These are phyloP conservation scores for Tulasnella sp. DNA, from an alignment of 768 basidiomycete genomes.

Conservation along the genomic window DNA sequence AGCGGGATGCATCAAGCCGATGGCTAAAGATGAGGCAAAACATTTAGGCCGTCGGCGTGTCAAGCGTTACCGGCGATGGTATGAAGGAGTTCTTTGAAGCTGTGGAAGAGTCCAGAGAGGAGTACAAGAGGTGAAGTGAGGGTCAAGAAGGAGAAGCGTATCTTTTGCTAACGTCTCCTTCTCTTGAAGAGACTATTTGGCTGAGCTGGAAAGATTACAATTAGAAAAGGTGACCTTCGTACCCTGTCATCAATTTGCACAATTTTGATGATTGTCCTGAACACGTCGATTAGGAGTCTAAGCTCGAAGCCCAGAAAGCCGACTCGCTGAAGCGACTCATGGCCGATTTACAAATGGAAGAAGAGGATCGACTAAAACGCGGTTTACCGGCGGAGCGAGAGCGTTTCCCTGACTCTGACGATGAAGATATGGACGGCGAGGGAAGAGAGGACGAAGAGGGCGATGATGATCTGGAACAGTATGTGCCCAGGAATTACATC, in stretches of 20 bases:
- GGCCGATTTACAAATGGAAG: slow-evolving; percentile 72
- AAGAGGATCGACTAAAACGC: slow-evolving; percentile 29
- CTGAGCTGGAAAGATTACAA: slow-evolving; percentile 68
- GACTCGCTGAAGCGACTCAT: slow-evolving; percentile 72
- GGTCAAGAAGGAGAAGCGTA: background rate
- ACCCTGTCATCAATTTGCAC: background rate
- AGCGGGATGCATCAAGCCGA: background rate
- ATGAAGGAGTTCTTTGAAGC: slow-evolving; percentile 87
- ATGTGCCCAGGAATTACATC: slow-evolving; percentile 17
- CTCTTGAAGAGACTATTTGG: slow-evolving; percentile 70
- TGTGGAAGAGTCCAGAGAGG: slow-evolving; percentile 76
- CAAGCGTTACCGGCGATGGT: slow-evolving; percentile 91
- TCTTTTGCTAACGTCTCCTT: background rate
- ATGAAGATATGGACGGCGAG: slow-evolving; percentile 46
- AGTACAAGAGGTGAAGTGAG: slow-evolving; percentile 72
- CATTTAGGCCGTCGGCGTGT: slow-evolving; percentile 83
- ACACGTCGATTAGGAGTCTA: slow-evolving; percentile 42
- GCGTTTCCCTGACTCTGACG: slow-evolving; percentile 37
- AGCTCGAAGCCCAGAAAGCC: slow-evolving; percentile 56
- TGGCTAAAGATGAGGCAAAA: background rate
- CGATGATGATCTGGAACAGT: slow-evolving; percentile 26
- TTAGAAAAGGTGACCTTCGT: slow-evolving; percentile 27
- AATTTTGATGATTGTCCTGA: background rate
- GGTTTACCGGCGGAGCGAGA: slow-evolving; percentile 46
- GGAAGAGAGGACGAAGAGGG: slow-evolving; percentile 41